Evolutionary conservation across 2,329 filamentous ascomycete genomes (phyloP), one percentile per base, ranked within the genome.

Genomic region (Emergomyces pasteurianus): DNA sequence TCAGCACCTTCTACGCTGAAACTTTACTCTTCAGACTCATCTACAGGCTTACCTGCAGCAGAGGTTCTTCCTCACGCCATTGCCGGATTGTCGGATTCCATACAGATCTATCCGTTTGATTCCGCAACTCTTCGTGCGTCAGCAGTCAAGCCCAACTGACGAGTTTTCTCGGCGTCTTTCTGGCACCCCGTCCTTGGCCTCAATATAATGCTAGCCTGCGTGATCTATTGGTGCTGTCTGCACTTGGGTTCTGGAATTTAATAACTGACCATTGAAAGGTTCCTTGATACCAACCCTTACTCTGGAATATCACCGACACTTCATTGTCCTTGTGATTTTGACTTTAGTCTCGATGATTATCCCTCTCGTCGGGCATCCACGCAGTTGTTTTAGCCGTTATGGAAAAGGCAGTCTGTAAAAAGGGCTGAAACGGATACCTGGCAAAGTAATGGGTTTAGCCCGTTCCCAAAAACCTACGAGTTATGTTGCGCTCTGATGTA

Each of bases 331-430:
- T 57, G 14, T 60, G 21, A 34, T 57, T 46, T 59, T 31, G 18
- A 34, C 49, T 49, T 58, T 60, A 63, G 55, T 42, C 36, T 59
- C 40, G 38, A 57, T 16, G 31, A 43, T 31, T 38, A 36, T 54
- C 8, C 4, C n/a, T 54, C n/a, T 31, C 38, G 58, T 62, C 58
- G 58, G 62, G 60, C 60, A 63, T 49, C 61, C 59, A 61, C 61
- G 59, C 57, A 63, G 59, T 47, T 53, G 46, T 54, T 43, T 42
- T 46, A 9, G n/a, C 7, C 14, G 26, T 3, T 36, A 28, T 40
- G 47, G 18, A 10, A 58, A 58, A 49, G 5, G 28, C 28, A 9
- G 4, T 38, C 28, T 2, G 21, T 12, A 23, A 43, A 43, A 31
- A 23, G 36, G 40, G 10, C 21, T 16, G 36, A 57, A 23, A 43